These are phyloP conservation scores for Penicillium argentinense DNA, from an alignment of 495 filamentous ascomycete species.

Conservation along the genomic window DNA sequence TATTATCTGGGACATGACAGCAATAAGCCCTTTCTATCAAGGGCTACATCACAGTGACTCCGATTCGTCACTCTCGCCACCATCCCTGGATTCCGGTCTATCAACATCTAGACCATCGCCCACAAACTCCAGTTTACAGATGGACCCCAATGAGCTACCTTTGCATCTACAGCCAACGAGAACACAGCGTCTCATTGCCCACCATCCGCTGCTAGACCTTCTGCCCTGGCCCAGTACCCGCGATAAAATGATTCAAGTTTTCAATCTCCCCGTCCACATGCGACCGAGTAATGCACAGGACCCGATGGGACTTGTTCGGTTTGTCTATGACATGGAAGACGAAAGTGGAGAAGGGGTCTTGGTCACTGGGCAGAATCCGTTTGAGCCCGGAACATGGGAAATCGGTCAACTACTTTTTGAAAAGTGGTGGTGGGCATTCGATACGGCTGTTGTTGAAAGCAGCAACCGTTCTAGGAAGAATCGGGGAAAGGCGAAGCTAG, in stretches of 20 bases:
- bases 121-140: conserved; percentile 20
- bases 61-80: conserved; percentile 35
- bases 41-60: conserved; percentile 8
- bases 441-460: conserved; percentile 36
- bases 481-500: conserved; percentile 12
- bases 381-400: conserved; percentile 42
- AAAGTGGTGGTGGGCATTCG: conserved; percentile 54
- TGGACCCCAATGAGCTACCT: conserved; percentile 19
- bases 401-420: conserved; percentile 48
- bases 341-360: conserved; percentile 38
- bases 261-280: conserved; percentile 36
- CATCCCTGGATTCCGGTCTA: conserved; percentile 2
- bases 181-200: conserved; percentile 33
- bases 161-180: conserved; percentile 25
- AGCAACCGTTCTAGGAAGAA: conserved; percentile 39
- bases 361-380: conserved; percentile 36
- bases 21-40: conserved; percentile 26
- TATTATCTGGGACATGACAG: conserved; percentile 25
- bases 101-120: conserved; percentile 35
- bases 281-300: conserved; percentile 37
- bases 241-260: conserved; percentile 43
- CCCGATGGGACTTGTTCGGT: conserved; percentile 34
- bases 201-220: conserved; percentile 51
- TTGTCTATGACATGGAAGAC: conserved; percentile 52
- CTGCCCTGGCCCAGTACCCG: conserved; percentile 50